Conservation (phyloP, 495 filamentous ascomycete species). For the Hypoxylon lienhwacheense region DNA sequence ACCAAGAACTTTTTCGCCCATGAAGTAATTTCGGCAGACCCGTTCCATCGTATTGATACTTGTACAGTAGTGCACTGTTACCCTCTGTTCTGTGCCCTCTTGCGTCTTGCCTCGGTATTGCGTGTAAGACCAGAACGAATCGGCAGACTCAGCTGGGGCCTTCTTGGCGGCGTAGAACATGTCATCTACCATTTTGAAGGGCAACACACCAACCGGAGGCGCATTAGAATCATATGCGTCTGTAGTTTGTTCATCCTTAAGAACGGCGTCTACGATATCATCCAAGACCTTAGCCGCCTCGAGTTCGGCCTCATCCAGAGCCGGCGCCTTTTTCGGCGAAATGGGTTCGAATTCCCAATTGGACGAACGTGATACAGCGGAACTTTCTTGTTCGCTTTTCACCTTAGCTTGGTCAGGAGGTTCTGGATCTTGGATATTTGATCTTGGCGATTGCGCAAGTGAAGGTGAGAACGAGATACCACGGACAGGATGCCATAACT, state of each 20-base stretch:
- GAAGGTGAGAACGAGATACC: slow-evolving; percentile 46
- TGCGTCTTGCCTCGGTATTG: slow-evolving; percentile 57
- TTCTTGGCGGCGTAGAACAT: slow-evolving; percentile 48
- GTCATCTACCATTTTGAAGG: slow-evolving; percentile 51
- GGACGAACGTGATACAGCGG: no score
- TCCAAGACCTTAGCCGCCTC: slow-evolving; percentile 4
- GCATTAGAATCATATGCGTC: slow-evolving; percentile 4
- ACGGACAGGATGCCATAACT: slow-evolving; percentile 45
- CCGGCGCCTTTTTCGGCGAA: not conserved
- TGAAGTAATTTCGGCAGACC: slow-evolving; percentile 65
- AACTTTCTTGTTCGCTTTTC: no score
- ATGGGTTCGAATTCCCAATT: no score
- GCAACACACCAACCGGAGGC: slow-evolving; percentile 42
- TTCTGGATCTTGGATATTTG: slow-evolving; percentile 12
- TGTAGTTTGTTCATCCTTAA: slow-evolving; percentile 1
- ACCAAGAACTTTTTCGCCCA: slow-evolving; percentile 68
- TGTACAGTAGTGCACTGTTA: slow-evolving; percentile 76
- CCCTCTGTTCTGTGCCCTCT: slow-evolving; percentile 41
- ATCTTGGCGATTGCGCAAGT: slow-evolving; percentile 14
- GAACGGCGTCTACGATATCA: slow-evolving; percentile 3
- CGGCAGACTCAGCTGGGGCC: slow-evolving; percentile 42
- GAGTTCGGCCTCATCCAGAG: not conserved
- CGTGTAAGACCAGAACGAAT: slow-evolving; percentile 67
- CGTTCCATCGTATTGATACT: slow-evolving; percentile 65
- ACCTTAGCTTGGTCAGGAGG: slow-evolving; percentile 2